Evolutionary conservation across 768 basidiomycete genomes (phyloP), one percentile per base, ranked within the genome.

Genomic region (Russula foetens): DNA sequence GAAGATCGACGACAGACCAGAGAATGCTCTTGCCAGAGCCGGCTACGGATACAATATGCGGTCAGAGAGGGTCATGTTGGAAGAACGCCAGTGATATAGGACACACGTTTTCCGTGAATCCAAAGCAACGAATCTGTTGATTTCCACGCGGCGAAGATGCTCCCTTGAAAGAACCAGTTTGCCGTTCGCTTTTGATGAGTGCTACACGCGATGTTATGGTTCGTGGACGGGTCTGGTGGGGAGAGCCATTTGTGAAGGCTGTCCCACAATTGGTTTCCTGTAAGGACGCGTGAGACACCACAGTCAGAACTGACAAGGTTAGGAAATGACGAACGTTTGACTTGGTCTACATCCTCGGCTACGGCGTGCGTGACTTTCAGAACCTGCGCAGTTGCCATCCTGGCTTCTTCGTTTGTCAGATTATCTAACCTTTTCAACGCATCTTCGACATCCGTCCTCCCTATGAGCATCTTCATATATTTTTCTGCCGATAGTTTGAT

Each of bases 41-140:
- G 23, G 52, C 59, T 58, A 38, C 2, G 35, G 46, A 23, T 9
- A 7, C 2, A 19, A 15, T 26, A n/a, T 4, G 15, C 3, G 7
- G 21, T 46, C 19, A 38, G 12, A 0, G 14, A 9, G 1, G 12
- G 19, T 12, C 15, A 9, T 3, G 19, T 33, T 6, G 31, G 12
- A 39, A 19, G n/a, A 4, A 14, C 17, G 7, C 19, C 6, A 21
- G 31, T n/a, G n/a, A 41, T 19, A n/a, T n/a, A n/a, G 19, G 9
- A 24, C 59, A 6, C 21, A 60, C 59, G 44, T n/a, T 55, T 55
- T 43, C 59, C 59, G 3, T 55, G 46, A 5, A 60, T 44, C 53
- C 53, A 60, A 12, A 54, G 28, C 1, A 60, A 38, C 3, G 57
- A 44, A 15, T 29, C 41, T 7, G n/a, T 26, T 12, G 44, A 26